These are phyloP conservation scores for Samsoniella hepiali DNA, from an alignment of 2,329 filamentous ascomycete species.

Conservation along the genomic window DNA sequence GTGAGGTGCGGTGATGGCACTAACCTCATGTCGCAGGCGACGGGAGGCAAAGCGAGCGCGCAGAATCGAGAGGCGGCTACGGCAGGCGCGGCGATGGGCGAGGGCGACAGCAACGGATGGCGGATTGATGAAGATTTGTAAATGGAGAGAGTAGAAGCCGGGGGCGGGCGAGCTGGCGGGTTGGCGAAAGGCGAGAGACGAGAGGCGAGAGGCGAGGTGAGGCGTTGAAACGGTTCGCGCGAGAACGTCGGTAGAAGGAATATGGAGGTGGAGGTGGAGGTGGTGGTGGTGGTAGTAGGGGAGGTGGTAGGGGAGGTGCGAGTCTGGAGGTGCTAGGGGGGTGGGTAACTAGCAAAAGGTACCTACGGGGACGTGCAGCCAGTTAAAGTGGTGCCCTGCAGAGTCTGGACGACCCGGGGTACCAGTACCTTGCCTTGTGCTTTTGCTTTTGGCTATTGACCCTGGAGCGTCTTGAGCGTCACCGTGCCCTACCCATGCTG, in stretches of 20 bases:
- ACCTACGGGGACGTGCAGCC: too few relatives aligned
- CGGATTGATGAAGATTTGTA: not conserved
- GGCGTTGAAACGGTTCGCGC: constrained; percentile 12
- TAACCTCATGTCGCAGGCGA: constrained; percentile 16
- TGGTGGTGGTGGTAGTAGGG: not conserved
- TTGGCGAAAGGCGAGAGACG: not conserved
- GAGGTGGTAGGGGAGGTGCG: not conserved
- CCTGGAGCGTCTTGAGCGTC: too few relatives aligned
- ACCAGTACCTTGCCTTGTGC: too few relatives aligned
- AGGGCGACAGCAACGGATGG: not conserved
- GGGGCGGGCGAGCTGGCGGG: not conserved
- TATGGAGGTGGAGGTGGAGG: not conserved
- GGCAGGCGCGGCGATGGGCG: constrained; percentile 36
- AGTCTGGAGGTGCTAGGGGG: too few relatives aligned
- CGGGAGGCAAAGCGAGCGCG: not conserved
- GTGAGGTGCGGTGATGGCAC: constrained; percentile 29
- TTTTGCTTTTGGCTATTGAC: too few relatives aligned
- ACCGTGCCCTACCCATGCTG: too few relatives aligned
- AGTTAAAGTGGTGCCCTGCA: too few relatives aligned
- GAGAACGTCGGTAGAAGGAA: not conserved
- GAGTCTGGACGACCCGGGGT: too few relatives aligned
- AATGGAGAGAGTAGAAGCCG: not conserved
- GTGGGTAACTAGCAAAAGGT: too few relatives aligned
- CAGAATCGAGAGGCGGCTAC: constrained; percentile 29
- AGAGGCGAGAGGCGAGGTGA: constrained; percentile 2